Base-by-base conservation (phyloP, 1,139 yeast species). In the Taphrina pruni region DNA sequence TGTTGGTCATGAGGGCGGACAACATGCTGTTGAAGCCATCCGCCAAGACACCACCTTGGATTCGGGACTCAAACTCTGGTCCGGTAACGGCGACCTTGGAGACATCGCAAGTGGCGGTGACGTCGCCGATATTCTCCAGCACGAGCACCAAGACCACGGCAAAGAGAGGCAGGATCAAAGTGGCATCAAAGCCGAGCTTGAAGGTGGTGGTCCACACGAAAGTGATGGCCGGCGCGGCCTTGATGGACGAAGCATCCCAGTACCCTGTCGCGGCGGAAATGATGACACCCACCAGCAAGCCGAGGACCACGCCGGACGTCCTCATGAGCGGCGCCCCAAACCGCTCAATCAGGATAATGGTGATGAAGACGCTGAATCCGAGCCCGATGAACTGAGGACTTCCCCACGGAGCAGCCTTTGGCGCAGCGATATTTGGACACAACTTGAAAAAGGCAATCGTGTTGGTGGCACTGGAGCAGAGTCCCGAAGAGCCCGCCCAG, bases 251-350 rank as follows among this genome's bases (percentile, higher is more conserved):
- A 68, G 81, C 80, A 70, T 84, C 83, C 77, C 91, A 91, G 80
- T 92, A 91, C 26, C 96, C 95, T 78, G 90, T 85, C 11, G 94
- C 97, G 69, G 94, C 96, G 52, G 95, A 96, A 69, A 91, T 95
- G 72, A 91, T 89, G 81, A 97, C 90, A 51, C 97, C 97, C 57
- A 90, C 86, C 66, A 91, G 80, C 72, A 91, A 82, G 64, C 97
- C 97, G 55, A 88, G 80, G 73, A 91, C 89, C 62, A 91, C 96
- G 0, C 97, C 94, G 82, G 96, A 90, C 8, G 96, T 89, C 77
- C 89, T 90, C 95, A 91, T 89, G 74, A 91, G 88, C 70, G 97
- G 97, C n/a, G 97, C 86, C 41, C 97, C 97, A 83, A 89, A 91
- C 76, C 86, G 86, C 78, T 92, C 97, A 73, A 89, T 85, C 48